Base-by-base conservation (phyloP, 192 early-diverging fungal species). In the Gigaspora rosea region DNA sequence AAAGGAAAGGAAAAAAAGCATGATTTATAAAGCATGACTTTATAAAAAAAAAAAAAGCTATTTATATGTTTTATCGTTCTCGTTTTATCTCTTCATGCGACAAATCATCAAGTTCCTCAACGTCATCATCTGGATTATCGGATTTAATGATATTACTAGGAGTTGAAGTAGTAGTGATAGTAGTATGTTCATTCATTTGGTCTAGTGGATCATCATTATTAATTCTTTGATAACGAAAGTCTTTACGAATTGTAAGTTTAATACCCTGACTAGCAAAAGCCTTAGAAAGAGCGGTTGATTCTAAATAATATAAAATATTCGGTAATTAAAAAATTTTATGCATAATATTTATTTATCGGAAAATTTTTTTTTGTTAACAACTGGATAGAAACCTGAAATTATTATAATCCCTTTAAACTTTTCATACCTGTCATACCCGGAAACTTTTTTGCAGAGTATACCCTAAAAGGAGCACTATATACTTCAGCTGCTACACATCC, bases 221-320 rank as follows among this genome's bases (percentile, higher is more conserved):
- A 18, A 22, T 8, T 52, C 36, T 71, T 15, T 50, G 48, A 71
- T 71, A 71, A 58, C 80, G 49, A 16, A 70, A 78, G 47, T 85
- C 83, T 72, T 91, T 92, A 48, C 92, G 85, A 74, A 92, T 92
- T 9, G 90, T 87, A 71, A 94, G 92, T 78, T 94, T 94, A 77
- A 92, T 94, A n/a, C 91, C 91, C 81, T 94, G 92, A 36, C 79
- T 80, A 36, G 90, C 90, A 85, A 93, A 92, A 51, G 86, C 86
- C 78, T 89, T 91, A 27, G 92, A 93, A 0, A 94, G 85, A 61
- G 85, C 82, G 0, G 91, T 94, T 12, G 91, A 94, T 78, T 91
- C 91, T 86, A 79, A 56, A 63, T 16, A 41, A 41, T 41, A 6
- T 41, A 41, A 41, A 41, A 41, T 6, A 41, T 6, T n/a, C 7